Conservation (phyloP, 176 grass and related monocot genomes). For the Ananas comosus region DNA sequence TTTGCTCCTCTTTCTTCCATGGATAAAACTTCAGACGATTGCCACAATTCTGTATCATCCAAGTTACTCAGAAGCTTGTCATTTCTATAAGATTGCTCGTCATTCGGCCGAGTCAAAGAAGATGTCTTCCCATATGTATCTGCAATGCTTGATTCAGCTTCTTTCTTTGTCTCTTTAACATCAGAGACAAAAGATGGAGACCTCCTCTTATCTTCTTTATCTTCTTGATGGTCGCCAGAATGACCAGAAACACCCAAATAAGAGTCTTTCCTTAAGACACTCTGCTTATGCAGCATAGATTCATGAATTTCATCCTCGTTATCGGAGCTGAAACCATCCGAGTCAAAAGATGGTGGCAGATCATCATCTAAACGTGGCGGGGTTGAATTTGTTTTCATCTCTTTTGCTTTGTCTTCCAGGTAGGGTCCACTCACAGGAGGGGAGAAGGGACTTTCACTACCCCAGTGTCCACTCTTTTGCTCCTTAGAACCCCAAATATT, state of each 20-base stretch:
- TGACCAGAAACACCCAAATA: conserved; percentile 10
- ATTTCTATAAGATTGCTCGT: conserved; percentile 7
- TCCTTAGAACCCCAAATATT: conserved; percentile 25
- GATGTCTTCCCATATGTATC: conserved; percentile 25
- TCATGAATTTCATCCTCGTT: conserved; percentile 31
- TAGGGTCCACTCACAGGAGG: conserved; percentile 26
- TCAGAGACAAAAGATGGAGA: conserved; percentile 17
- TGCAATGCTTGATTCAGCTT: conserved; percentile 25
- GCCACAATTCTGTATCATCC: conserved; percentile 21
- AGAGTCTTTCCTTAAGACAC: neutral
- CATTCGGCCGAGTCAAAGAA: conserved; percentile 13
- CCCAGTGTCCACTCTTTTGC: conserved; percentile 32
- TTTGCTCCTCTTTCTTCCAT: conserved; percentile 17
- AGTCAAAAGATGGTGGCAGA: conserved; percentile 59
- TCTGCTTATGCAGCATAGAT: neutral
- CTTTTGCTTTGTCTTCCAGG: conserved; percentile 22
- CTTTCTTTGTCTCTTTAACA: conserved; percentile 18
- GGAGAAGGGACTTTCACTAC: conserved; percentile 24
- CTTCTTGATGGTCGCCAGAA: conserved; percentile 14
- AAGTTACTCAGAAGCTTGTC: conserved; percentile 11
- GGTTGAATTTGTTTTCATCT: conserved; percentile 22
- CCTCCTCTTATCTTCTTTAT: conserved; percentile 8
- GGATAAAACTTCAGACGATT: conserved; percentile 13
- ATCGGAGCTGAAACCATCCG: conserved; percentile 55
- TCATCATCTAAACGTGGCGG: conserved; percentile 30